phyloP scores from a whole-genome alignment of 1,139 yeast genomes.

The Komagataea norvegica region DNA sequence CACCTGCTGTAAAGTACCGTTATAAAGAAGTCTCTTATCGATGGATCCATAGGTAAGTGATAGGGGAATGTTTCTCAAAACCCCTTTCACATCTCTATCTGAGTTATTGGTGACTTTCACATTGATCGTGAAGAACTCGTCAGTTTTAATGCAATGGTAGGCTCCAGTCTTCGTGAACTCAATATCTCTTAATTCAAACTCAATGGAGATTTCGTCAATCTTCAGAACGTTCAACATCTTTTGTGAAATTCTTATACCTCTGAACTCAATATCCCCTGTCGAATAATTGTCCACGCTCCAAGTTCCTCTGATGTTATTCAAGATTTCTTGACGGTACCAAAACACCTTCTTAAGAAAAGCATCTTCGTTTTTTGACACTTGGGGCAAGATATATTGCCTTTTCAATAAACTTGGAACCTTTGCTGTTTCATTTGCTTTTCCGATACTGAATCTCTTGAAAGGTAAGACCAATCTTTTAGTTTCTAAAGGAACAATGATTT shows the following conservation, averaged over 20 bases:
- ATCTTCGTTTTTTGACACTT: conserved; percentile 48
- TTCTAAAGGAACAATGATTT: conserved; percentile 32
- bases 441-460: conserved; percentile 46
- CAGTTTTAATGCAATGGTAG: conserved; percentile 32
- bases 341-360: conserved; percentile 54
- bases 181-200: conserved; percentile 29
- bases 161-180: conserved; percentile 18
- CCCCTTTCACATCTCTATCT: conserved; percentile 42
- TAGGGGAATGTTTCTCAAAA: conserved; percentile 62
- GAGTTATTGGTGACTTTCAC: conserved; percentile 46
- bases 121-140: conserved; percentile 46
- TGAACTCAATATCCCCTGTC: conserved; percentile 57
- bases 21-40: conserved; percentile 51
- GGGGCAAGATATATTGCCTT: conserved; percentile 67
- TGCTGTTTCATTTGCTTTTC: conserved; percentile 38
- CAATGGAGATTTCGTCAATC: conserved; percentile 43
- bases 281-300: conserved; percentile 50
- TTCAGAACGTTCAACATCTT: conserved; percentile 48
- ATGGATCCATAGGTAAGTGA: conserved; percentile 33
- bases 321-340: conserved; percentile 72
- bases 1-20: conserved; percentile 62
- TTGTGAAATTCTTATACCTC: conserved; percentile 57
- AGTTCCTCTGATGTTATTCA: conserved; percentile 53
- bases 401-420: conserved; percentile 72
- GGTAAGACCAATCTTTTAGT: conserved; percentile 69